phyloP scores from a whole-genome alignment of 2,329 filamentous ascomycete genomes.

The Aspergillus clavatus region DNA sequence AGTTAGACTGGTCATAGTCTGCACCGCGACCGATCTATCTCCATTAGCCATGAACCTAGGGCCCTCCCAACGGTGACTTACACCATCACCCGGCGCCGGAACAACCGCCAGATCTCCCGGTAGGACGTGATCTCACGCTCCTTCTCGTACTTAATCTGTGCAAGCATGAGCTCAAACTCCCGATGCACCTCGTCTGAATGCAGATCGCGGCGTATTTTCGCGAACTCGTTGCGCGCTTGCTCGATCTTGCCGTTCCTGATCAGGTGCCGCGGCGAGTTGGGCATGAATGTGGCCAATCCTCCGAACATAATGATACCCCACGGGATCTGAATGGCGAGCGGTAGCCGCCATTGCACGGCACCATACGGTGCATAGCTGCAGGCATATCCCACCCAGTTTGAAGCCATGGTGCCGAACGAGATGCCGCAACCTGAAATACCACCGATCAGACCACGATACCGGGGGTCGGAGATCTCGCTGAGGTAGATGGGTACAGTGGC shows the following conservation, averaged over 20 bases:
- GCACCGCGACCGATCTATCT: slow-evolving; percentile 47
- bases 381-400: slow-evolving; percentile 56
- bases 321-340: slow-evolving; percentile 52
- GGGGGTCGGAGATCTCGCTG: slow-evolving; percentile 49
- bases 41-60: slow-evolving; percentile 8
- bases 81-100: slow-evolving; percentile 49
- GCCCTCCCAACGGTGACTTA: slow-evolving; percentile 21
- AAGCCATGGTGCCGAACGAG: slow-evolving; percentile 52
- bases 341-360: slow-evolving; percentile 51
- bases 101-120: slow-evolving; percentile 50
- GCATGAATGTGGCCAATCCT: slow-evolving; percentile 54
- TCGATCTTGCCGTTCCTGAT: slow-evolving; percentile 49
- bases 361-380: slow-evolving; percentile 53
- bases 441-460: slow-evolving; percentile 50
- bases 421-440: slow-evolving; percentile 53
- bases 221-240: slow-evolving; percentile 46
- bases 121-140: slow-evolving; percentile 51
- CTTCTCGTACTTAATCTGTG: slow-evolving; percentile 55
- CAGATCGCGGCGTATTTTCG: slow-evolving; percentile 46
- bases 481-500: slow-evolving; percentile 54
- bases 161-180: slow-evolving; percentile 53
- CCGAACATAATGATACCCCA: slow-evolving; percentile 53
- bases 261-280: slow-evolving; percentile 51
- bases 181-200: slow-evolving; percentile 42
- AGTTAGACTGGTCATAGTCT: slow-evolving; percentile 55